Base-by-base conservation (phyloP, 768 basidiomycete species). In the Sarcodon sp. region DNA sequence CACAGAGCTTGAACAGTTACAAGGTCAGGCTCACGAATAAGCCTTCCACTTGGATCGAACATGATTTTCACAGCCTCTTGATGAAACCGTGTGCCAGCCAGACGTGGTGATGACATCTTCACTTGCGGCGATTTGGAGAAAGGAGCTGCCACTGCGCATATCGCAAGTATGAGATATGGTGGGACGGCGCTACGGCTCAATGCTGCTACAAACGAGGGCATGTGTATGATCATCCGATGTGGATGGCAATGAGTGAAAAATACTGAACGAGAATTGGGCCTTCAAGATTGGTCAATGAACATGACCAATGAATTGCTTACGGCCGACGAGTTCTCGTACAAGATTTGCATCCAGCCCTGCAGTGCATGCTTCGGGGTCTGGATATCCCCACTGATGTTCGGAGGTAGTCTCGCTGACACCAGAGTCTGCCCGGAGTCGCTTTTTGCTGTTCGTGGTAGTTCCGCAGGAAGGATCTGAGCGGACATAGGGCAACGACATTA, bases 201-300 rank as follows among this genome's bases (percentile, higher is more conserved):
- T 33, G 75, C 70, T 1, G 77, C 70, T 18, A 79, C 69, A 55
- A 90, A 90, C 7, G 80, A 78, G 16, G 87, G 81, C 46, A 84
- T 84, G 63, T 90, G 87, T 43, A 90, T 75, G 51, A 88, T 70
- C 55, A 80, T 72, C 35, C 82, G 76, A 51, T 80, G 77, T 18
- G 87, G 87, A 57, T 88, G 83, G 54, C 81, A 82, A 60, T 84
- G 83, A 21, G 87, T 73, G 61, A 89, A 88, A 62, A 88, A 88
- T 8, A 88, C 86, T 88, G 36, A 44, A 46, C 37, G 34, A 44
- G 48, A 27, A 27, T 27, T 27, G 43, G 33, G 1, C 21, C 18
- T 16, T 34, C 44, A 33, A 31, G 31, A 49, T 51, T 33, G 54
- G 46, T 27, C 21, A 27, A 27, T 27, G 21, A 27, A 27, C 21